Evolutionary conservation across 2,329 filamentous ascomycete genomes (phyloP), one percentile per base, ranked within the genome.

Genomic region (Lomentospora prolificans): DNA sequence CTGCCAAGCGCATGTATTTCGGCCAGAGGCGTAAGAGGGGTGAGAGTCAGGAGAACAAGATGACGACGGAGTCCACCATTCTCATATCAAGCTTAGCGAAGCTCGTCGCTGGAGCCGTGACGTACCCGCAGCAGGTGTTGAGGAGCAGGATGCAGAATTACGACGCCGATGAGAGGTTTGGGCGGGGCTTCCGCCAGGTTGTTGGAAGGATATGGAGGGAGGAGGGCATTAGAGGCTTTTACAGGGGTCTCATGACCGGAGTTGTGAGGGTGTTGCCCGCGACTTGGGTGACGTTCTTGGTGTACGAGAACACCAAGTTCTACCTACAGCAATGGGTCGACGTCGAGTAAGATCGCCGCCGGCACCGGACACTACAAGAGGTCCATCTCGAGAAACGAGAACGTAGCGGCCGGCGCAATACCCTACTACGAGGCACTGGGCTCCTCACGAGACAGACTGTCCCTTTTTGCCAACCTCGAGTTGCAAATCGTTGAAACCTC

Each of bases 81-180:
- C 75, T 83, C 28, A 79, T 96, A 39, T 94, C 89, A 41, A 89
- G 87, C 25, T 70, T 82, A 3, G 86, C 89, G 50, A 99, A 99
- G 72, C 76, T 96, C 24, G 84, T 95, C 61, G 92, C 94, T 0
- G 90, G 90, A n/a, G 86, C 85, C 25, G 83, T 85, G 55, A 96
- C 92, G 6, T 99, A 97, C 67, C 94, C 94, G 1, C 95, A 96
- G 67, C 94, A 97, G 72, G 90, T 97, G 27, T 80, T 99, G 52
- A 78, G 94, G 59, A 89, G 89, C 61, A 79, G 94, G 48, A 73
- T 99, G 69, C 94, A 99, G 74, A 91, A 89, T 57, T 95, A 96
- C 69, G 80, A 94, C 67, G 88, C 90, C 3, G 85, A 87, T 50
- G 75, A 80, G 61, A 75, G 79, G 50, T 96, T 95, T 66, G 85